Conservation (phyloP, 2,329 filamentous ascomycete species). For the Anthostomella pinea region DNA sequence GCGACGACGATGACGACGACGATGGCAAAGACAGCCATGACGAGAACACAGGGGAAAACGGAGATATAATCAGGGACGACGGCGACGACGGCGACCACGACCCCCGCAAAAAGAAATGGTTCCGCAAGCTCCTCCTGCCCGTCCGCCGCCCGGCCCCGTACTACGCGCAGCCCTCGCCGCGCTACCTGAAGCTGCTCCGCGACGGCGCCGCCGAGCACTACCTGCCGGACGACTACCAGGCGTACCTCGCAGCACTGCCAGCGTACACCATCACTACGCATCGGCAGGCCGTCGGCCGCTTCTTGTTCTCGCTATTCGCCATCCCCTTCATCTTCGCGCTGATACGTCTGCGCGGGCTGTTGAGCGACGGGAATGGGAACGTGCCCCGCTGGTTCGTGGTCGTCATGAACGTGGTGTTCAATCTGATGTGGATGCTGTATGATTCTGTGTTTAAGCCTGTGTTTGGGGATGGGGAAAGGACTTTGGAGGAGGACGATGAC, state of each 20-base stretch:
- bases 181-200: conserved; percentile 78
- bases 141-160: conserved; percentile 59
- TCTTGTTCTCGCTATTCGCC: conserved; percentile 60
- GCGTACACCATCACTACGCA: conserved; percentile 67
- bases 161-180: conserved; percentile 78
- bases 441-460: conserved; percentile 60
- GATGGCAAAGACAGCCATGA: conserved; percentile 15
- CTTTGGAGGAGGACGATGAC: conserved; percentile 33
- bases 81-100: conserved; percentile 15
- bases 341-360: conserved; percentile 38
- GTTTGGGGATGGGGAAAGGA: conserved; percentile 86
- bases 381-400: conserved; percentile 65
- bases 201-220: conserved; percentile 76
- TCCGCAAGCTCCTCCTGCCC: conserved; percentile 43
- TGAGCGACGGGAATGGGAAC: conserved; percentile 61
- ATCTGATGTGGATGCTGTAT: conserved; percentile 60
- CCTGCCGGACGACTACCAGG: conserved; percentile 75
- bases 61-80: neutral
- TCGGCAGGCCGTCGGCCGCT: conserved; percentile 64
- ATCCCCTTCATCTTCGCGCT: conserved; percentile 53
- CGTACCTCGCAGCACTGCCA: conserved; percentile 66
- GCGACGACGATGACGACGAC: neutral
- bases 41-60: too few relatives aligned
- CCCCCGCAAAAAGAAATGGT: conserved; percentile 39
- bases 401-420: conserved; percentile 43